Evolutionary conservation across 495 filamentous ascomycete genomes (phyloP).

Genomic region (Aspergillus biplanus): DNA sequence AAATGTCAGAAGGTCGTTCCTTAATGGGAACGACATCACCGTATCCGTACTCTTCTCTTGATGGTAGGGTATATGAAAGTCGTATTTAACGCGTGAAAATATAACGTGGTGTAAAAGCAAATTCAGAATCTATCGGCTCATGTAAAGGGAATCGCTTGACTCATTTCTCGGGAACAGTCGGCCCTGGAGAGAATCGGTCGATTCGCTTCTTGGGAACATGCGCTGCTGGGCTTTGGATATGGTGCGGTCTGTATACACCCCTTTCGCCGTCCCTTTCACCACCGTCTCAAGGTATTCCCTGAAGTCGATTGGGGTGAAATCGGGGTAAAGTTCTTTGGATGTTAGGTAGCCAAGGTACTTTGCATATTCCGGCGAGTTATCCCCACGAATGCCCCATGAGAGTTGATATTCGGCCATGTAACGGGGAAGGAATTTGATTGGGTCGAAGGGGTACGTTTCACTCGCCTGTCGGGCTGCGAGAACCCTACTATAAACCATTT

Average conservation of each 20-base stretch:
- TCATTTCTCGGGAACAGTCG: slow-evolving; percentile 48
- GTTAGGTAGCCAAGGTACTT: slow-evolving; percentile 62
- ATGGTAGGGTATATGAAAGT: not conserved
- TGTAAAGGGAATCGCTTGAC: slow-evolving; percentile 48
- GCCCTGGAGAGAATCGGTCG: slow-evolving; percentile 47
- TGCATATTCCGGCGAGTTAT: slow-evolving; percentile 61
- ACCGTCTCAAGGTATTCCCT: slow-evolving; percentile 47
- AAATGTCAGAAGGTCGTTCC: not conserved
- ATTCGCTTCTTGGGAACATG: slow-evolving; percentile 49
- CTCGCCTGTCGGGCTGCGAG: slow-evolving; percentile 47
- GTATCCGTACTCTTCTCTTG: not conserved
- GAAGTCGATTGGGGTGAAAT: slow-evolving; percentile 47
- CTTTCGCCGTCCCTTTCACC: slow-evolving; percentile 45
- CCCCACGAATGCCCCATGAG: slow-evolving; percentile 56
- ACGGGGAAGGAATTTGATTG: slow-evolving; percentile 47
- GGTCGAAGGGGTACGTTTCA: slow-evolving; percentile 53
- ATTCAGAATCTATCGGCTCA: slow-evolving; percentile 35
- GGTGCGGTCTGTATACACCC: slow-evolving; percentile 49
- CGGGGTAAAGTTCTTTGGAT: slow-evolving; percentile 60
- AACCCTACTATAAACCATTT: slow-evolving; percentile 47
- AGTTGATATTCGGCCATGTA: slow-evolving; percentile 53
- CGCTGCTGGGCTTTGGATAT: slow-evolving; percentile 49
- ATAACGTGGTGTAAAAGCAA: not conserved
- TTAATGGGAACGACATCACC: not conserved
- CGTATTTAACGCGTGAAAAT: slow-evolving; percentile 7